Conservation (phyloP, 345 rosid genomes). For the Murraya paniculata region DNA sequence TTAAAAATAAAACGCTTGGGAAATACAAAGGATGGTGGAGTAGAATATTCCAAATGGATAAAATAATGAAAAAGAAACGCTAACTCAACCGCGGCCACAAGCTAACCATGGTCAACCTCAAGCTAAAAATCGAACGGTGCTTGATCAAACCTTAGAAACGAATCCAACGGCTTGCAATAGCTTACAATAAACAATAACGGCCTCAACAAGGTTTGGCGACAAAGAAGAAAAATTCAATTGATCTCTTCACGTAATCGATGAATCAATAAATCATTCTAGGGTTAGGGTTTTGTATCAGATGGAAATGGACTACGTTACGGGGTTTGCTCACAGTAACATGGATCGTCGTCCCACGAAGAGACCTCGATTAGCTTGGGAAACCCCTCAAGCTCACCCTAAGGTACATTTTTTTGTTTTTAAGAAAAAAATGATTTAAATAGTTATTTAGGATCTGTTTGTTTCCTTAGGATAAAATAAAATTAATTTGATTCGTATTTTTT, state of each 20-base stretch:
- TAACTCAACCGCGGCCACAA: constrained; percentile 12
- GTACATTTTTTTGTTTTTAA: constrained; percentile 26
- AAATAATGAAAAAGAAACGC: background rate
- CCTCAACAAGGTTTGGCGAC: background rate
- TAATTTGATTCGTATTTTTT: background rate
- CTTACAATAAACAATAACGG: constrained; percentile 17
- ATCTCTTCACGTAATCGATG: constrained; percentile 7
- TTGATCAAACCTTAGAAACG: background rate
- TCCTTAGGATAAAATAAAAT: background rate
- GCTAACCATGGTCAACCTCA: background rate
- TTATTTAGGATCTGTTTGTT: background rate
- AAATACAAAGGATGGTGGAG: background rate
- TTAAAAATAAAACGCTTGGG: too few species aligned
- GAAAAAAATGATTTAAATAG: background rate
- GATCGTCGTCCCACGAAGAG: constrained; percentile 69
- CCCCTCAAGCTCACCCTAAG: constrained; percentile 41
- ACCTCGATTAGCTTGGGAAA: constrained; percentile 59
- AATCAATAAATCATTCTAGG: constrained; percentile 9
- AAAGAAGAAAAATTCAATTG: background rate
- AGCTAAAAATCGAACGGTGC: background rate
- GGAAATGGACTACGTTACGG: constrained; percentile 55
- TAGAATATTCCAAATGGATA: background rate
- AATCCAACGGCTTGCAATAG: constrained; percentile 22
- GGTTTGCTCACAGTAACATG: constrained; percentile 46
- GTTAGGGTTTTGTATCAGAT: constrained; percentile 19